A percentile compares a stretch with the other conserved stretches of the same genome.
Evolutionary conservation across 2,329 filamentous ascomycete genomes (phyloP).

Genomic region (Emmonsiellopsis sp.): DNA sequence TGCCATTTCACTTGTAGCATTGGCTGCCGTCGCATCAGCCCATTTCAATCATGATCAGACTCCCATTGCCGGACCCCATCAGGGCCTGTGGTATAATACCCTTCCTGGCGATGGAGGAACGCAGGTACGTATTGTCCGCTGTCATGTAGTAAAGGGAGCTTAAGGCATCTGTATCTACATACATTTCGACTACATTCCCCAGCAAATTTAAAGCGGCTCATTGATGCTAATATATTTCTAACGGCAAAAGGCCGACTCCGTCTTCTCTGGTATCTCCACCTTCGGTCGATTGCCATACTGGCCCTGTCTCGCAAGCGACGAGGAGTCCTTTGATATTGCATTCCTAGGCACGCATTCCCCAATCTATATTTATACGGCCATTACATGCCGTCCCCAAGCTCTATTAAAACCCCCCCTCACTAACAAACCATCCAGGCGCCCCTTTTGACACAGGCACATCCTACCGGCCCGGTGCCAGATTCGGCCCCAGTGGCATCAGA

Average conservation of each 20-base stretch:
- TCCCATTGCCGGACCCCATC: constrained; percentile 57
- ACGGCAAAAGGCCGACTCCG: constrained; percentile 60
- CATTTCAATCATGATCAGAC: constrained; percentile 53
- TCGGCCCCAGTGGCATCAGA: constrained; percentile 74
- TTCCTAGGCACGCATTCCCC: constrained; percentile 55
- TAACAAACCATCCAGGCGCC: constrained; percentile 43
- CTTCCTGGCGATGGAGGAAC: constrained; percentile 76
- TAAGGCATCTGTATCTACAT: neutral
- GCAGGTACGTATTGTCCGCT: constrained; percentile 46
- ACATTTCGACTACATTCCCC: neutral
- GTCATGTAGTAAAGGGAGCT: too few relatives aligned
- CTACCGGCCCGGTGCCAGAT: constrained; percentile 73
- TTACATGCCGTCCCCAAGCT: too few relatives aligned
- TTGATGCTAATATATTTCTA: neutral
- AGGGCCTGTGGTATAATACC: constrained; percentile 72
- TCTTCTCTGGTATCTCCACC: constrained; percentile 80
- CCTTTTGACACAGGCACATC: constrained; percentile 82
- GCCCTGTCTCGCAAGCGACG: constrained; percentile 61
- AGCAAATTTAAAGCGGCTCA: neutral
- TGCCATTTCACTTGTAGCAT: constrained; percentile 18
- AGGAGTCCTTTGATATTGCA: constrained; percentile 71
- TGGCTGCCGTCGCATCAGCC: constrained; percentile 45
- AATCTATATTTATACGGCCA: neutral
- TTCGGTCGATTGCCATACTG: constrained; percentile 72
- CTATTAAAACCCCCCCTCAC: too few relatives aligned